A percentile compares a stretch with the other conserved stretches of the same genome.
phyloP scores from a whole-genome alignment of 805 yeast genomes.

The Nakazawaea siamensis region DNA sequence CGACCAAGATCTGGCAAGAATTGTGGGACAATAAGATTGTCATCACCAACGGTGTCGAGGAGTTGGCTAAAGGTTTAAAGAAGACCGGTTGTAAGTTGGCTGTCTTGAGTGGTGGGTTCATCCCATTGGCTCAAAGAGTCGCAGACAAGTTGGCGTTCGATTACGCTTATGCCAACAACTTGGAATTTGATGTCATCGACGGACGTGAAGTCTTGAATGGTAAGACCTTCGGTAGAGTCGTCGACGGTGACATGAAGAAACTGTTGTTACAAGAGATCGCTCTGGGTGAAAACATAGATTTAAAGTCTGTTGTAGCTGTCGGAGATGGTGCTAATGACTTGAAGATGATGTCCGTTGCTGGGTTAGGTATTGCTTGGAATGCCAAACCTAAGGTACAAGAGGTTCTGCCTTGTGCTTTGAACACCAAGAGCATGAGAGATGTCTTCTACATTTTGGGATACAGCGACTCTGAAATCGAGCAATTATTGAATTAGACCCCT shows the following conservation, averaged over 20 bases:
- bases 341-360: slow-evolving; percentile 85
- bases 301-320: slow-evolving; percentile 61
- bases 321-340: slow-evolving; percentile 98
- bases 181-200: slow-evolving; percentile 36
- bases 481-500: slow-evolving; percentile 39
- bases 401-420: slow-evolving; percentile 75
- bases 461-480: slow-evolving; percentile 42
- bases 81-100: slow-evolving; percentile 61
- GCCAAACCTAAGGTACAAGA: slow-evolving; percentile 91
- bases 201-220: slow-evolving; percentile 58
- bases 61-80: slow-evolving; percentile 57
- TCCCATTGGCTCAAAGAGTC: slow-evolving; percentile 77
- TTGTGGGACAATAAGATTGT: slow-evolving; percentile 51
- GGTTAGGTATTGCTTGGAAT: slow-evolving; percentile 94
- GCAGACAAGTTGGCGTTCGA: slow-evolving; percentile 63
- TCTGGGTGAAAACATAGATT: slow-evolving; percentile 39
- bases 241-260: slow-evolving; percentile 82
- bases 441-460: slow-evolving; percentile 77
- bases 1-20: slow-evolving; percentile 67
- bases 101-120: slow-evolving; percentile 91
- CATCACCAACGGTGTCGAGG: slow-evolving; percentile 82
- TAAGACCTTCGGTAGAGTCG: slow-evolving; percentile 67
- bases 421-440: slow-evolving; percentile 66
- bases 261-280: slow-evolving; percentile 59
- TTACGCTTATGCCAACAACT: slow-evolving; percentile 80